Evolutionary conservation across 2,329 filamentous ascomycete genomes (phyloP).

Genomic region (Sarocladiaceae sp.): DNA sequence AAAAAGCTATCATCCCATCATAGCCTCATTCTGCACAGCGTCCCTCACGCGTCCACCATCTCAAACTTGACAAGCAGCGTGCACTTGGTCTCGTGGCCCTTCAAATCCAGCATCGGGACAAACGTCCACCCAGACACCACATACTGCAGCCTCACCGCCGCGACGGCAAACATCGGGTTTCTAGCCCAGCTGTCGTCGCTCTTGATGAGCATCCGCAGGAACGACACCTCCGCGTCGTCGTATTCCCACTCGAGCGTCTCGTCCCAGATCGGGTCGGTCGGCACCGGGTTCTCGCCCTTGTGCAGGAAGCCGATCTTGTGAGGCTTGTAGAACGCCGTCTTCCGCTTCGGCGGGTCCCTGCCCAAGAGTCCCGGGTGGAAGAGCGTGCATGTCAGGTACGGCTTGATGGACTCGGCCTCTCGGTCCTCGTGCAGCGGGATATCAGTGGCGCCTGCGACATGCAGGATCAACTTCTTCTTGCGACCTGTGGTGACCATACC

Average conservation of each 20-base stretch:
- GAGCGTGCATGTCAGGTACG: conserved; percentile 60
- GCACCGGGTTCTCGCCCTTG: conserved; percentile 48
- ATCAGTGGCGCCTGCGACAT: conserved; percentile 56
- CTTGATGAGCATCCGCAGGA: conserved; percentile 60
- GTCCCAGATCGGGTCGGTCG: conserved; percentile 59
- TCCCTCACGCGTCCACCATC: conserved; percentile 32
- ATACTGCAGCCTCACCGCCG: conserved; percentile 54
- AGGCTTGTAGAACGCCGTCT: conserved; percentile 55
- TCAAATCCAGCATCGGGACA: conserved; percentile 57
- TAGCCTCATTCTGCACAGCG: too few species aligned
- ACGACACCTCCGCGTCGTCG: conserved; percentile 59
- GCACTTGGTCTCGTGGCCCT: conserved; percentile 57
- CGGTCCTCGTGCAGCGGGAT: conserved; percentile 47
- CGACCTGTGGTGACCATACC: conserved; percentile 40
- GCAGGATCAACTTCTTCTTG: conserved; percentile 45
- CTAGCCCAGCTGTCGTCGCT: conserved; percentile 56
- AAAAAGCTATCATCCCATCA: too few species aligned
- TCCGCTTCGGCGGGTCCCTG: conserved; percentile 49
- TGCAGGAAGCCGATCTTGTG: conserved; percentile 52
- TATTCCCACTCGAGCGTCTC: conserved; percentile 62
- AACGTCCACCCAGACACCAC: conserved; percentile 54
- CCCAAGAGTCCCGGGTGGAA: conserved; percentile 49
- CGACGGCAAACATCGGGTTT: conserved; percentile 57
- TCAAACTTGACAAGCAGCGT: conserved; percentile 57
- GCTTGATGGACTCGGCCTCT: conserved; percentile 48